Evolutionary conservation across 2,329 filamentous ascomycete species (phyloP), one percentile per base, ranked within the genome.

Genomic region (Chrysosphaeria jannelii): DNA sequence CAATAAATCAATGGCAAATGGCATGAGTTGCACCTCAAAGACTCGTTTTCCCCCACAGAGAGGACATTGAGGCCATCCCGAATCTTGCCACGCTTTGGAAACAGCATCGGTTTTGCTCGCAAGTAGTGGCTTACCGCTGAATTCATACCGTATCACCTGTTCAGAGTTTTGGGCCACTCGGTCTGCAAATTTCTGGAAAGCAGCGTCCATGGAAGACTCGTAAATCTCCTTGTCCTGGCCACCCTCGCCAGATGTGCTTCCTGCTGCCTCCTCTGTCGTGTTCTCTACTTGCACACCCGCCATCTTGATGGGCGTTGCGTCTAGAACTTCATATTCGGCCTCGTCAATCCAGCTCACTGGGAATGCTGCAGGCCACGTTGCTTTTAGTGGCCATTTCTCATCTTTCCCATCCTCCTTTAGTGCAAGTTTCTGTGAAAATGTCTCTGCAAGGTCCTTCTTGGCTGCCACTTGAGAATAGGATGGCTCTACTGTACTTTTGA

Each of bases 11-110:
- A 97, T 97, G 3, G 78, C 68, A 39, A 89, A 71, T 19, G 85
- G 85, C 33, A 70, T 79, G 32, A 97, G 50, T 51, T 97, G 85
- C 28, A 90, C 53, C 51, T 97, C 85, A 40, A 93, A 93, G 9
- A 70, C 62, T 30, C 81, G 61, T 23, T 57, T 51, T 0, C 54
- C 58, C 6, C 71, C 69, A 43, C 85, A 97, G 35, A 62, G 69
- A 14, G 45, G 47, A 40, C 85, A 97, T 7, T 63, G 48, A 2
- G 81, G 78, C 14, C 91, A 62, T 2, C 57, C 48, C 11, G 30
- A 39, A 3, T 35, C 24, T 2, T 34, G 35, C 5, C 38, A 35
- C 5, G 36, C 33, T 35, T 61, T 61, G 0, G 75, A 78, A 1
- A 89, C 61, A 0, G 50, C 46, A 37, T 93, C 85, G 3, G 48